phyloP scores from a whole-genome alignment of 352 stramenopile species.

The Globisporangium okanoganense region DNA sequence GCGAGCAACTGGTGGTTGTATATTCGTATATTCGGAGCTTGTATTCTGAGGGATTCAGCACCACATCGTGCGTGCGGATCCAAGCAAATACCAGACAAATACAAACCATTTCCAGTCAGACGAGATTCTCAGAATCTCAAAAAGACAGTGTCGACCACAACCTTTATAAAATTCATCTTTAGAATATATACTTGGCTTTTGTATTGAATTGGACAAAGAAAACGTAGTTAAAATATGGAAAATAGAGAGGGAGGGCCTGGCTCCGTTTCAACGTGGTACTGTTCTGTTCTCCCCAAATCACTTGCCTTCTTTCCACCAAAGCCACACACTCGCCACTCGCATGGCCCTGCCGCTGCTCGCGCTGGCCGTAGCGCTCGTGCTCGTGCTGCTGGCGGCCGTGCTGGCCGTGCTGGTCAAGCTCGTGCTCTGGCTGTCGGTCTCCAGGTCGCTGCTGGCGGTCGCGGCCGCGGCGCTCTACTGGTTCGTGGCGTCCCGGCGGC shows the following conservation, averaged over 20 bases:
- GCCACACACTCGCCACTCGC: neutral
- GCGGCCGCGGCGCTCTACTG: slow-evolving; percentile 12
- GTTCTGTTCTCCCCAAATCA: neutral
- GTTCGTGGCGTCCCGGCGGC: slow-evolving; percentile 21
- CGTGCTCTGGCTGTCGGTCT: slow-evolving; percentile 26
- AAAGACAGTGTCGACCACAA: too few relatives aligned
- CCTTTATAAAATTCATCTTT: too few relatives aligned
- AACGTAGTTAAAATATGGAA: too few relatives aligned
- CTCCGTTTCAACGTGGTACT: too few relatives aligned
- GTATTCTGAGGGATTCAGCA: neutral
- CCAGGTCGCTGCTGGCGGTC: slow-evolving; percentile 19
- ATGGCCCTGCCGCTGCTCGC: slow-evolving; percentile 29
- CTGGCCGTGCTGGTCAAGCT: slow-evolving; percentile 26
- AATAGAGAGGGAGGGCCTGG: too few relatives aligned
- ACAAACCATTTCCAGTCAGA: neutral
- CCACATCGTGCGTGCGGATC: neutral
- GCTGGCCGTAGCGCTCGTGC: slow-evolving; percentile 16
- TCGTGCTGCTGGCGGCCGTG: slow-evolving; percentile 20
- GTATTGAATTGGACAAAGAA: neutral
- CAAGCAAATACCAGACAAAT: neutral
- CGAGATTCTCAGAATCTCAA: neutral
- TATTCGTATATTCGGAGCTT: neutral
- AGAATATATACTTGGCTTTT: neutral
- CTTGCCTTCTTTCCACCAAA: neutral
- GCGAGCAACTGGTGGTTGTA: too few relatives aligned